Evolutionary conservation across 1,139 yeast species (phyloP).

Genomic region (Cylindricascospora bacillispora): DNA sequence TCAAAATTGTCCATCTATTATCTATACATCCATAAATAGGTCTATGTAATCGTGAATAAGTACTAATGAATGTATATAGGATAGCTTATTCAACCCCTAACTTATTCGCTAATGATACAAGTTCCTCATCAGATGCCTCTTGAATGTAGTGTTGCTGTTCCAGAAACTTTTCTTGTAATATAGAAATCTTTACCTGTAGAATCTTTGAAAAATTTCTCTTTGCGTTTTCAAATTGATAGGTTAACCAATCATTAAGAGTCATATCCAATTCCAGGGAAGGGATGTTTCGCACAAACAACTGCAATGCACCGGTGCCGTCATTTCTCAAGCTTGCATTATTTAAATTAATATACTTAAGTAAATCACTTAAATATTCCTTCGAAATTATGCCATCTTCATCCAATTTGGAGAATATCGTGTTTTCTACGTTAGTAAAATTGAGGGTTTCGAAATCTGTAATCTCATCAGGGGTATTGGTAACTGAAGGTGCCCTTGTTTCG

Average conservation of each 20-base stretch:
- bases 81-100: too few relatives aligned
- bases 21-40: too few relatives aligned
- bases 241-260: constrained; percentile 62
- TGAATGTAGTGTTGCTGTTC: constrained; percentile 6
- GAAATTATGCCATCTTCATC: constrained; percentile 10
- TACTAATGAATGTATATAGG: too few relatives aligned
- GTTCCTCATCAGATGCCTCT: constrained; percentile 10
- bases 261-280: constrained; percentile 57
- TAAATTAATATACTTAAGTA: constrained; percentile 17
- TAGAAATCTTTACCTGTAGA: constrained; percentile 31
- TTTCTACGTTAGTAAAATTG: background rate
- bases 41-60: too few relatives aligned
- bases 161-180: constrained; percentile 18
- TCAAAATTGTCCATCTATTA: too few relatives aligned
- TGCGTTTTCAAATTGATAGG: constrained; percentile 31
- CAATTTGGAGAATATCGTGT: background rate
- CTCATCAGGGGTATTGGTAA: background rate
- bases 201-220: constrained; percentile 33
- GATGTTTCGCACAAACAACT: constrained; percentile 52
- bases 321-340: constrained; percentile 29
- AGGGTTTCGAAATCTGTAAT: background rate
- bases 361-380: constrained; percentile 15
- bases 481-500: background rate
- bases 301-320: constrained; percentile 52
- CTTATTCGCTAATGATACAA: constrained; percentile 9